Percentiles rank a stretch among this genome's conserved stretches.
phyloP scores from a whole-genome alignment of 805 yeast species.

The Saturnispora hagleri region DNA sequence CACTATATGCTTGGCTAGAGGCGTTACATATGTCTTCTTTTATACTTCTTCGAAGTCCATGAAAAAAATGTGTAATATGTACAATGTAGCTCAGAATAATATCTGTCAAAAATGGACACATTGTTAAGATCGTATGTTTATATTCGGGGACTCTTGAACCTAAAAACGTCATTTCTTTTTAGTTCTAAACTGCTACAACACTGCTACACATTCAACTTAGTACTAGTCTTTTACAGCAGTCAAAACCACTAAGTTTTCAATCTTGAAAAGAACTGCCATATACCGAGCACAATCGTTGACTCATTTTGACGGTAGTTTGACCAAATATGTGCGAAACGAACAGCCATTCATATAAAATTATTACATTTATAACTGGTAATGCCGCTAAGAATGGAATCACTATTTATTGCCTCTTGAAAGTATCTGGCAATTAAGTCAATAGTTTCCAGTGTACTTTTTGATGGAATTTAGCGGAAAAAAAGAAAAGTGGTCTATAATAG shows the following conservation, averaged over 20 bases:
- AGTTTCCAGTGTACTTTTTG: neutral
- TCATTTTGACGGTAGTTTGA: neutral
- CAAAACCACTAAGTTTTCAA: neutral
- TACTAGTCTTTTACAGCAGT: neutral
- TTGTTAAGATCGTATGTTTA: neutral
- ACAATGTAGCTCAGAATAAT: neutral
- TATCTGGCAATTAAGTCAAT: too few species aligned
- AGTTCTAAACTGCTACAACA: neutral
- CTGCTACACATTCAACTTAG: neutral
- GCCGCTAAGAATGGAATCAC: neutral
- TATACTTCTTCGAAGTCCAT: neutral
- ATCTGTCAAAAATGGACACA: neutral
- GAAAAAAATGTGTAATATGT: neutral
- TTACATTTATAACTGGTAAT: neutral
- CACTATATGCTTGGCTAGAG: neutral
- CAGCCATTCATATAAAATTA: neutral
- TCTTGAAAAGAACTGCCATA: neutral
- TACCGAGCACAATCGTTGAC: neutral
- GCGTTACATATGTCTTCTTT: neutral
- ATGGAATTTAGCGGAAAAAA: neutral
- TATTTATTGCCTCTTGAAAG: neutral
- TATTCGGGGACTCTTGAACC: neutral
- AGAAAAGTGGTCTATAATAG: neutral
- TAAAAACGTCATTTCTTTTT: neutral
- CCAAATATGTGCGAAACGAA: neutral